phyloP scores from a whole-genome alignment of 179 eudicot genomes.

The Actinidia chinensis region DNA sequence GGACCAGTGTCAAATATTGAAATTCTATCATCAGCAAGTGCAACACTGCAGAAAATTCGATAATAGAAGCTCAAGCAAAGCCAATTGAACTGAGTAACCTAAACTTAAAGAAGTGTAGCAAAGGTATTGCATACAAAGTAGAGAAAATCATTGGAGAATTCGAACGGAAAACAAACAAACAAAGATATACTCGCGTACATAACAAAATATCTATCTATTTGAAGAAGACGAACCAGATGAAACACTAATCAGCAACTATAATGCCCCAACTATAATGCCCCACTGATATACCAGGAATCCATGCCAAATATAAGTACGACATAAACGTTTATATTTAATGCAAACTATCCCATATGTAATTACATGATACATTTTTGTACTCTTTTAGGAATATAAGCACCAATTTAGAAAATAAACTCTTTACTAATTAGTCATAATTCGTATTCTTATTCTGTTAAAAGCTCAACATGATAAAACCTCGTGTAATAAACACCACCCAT shows the following conservation, averaged over 20 bases:
- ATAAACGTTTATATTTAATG: not conserved
- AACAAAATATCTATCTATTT: not conserved
- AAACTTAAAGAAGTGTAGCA: not conserved
- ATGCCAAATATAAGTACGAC: not conserved
- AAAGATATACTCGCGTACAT: not conserved
- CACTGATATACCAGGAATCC: not conserved
- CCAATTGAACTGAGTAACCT: not conserved
- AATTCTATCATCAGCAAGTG: slow-evolving; percentile 35
- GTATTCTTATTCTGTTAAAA: not conserved
- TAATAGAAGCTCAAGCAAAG: not conserved
- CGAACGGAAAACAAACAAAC: not conserved
- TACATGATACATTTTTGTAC: not conserved
- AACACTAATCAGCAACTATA: slow-evolving; percentile 11
- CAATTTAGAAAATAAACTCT: not conserved
- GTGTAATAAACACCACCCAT: not conserved
- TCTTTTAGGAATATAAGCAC: not conserved
- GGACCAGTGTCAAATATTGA: slow-evolving; percentile 66
- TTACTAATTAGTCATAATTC: not conserved
- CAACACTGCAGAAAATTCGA: slow-evolving; percentile 46
- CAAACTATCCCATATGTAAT: not conserved
- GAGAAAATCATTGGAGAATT: not conserved
- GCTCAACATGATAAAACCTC: not conserved
- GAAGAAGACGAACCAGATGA: not conserved
- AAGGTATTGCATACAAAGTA: not conserved
- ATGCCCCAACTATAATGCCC: too few species aligned